Conservation (phyloP, 768 basidiomycete genomes). For the Naganishia vishniacii region DNA sequence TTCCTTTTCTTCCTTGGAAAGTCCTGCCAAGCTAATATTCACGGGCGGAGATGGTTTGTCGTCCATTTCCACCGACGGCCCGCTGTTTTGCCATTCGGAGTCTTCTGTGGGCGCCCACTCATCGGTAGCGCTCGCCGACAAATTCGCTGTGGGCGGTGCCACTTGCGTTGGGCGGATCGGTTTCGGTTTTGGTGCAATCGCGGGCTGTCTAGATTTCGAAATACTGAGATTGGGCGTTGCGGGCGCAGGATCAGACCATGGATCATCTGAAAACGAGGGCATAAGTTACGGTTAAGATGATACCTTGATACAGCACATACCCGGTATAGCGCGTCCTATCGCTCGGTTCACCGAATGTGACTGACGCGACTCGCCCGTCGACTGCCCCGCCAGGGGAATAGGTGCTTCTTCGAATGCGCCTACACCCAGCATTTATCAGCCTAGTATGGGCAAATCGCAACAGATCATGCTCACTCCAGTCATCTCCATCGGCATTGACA, state of each 20-base stretch:
- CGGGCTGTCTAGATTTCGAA: slow-evolving; percentile 8
- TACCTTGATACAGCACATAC: background rate
- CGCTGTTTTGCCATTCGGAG: slow-evolving; percentile 6
- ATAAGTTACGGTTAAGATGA: background rate
- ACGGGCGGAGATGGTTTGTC: slow-evolving; percentile 31
- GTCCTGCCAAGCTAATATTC: slow-evolving; percentile 50
- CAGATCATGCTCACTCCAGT: slow-evolving; percentile 69
- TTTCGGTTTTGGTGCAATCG: background rate
- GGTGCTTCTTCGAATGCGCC: slow-evolving; percentile 68
- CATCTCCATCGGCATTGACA: slow-evolving; percentile 83
- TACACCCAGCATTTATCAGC: slow-evolving; percentile 34
- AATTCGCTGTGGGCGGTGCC: background rate
- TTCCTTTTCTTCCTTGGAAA: slow-evolving; percentile 87
- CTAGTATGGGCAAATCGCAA: background rate
- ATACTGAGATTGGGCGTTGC: slow-evolving; percentile 1
- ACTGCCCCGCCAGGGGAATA: slow-evolving; percentile 27
- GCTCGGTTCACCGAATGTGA: background rate
- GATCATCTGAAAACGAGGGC: background rate
- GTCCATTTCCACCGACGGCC: background rate
- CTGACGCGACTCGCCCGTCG: background rate
- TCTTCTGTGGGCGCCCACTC: slow-evolving; percentile 8
- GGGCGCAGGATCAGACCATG: slow-evolving; percentile 15
- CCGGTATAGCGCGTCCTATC: background rate
- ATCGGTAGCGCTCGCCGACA: background rate
- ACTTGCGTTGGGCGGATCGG: background rate